These are phyloP conservation scores for Cyberlindnera lachancei DNA, from an alignment of 805 yeast species.

Conservation along the genomic window DNA sequence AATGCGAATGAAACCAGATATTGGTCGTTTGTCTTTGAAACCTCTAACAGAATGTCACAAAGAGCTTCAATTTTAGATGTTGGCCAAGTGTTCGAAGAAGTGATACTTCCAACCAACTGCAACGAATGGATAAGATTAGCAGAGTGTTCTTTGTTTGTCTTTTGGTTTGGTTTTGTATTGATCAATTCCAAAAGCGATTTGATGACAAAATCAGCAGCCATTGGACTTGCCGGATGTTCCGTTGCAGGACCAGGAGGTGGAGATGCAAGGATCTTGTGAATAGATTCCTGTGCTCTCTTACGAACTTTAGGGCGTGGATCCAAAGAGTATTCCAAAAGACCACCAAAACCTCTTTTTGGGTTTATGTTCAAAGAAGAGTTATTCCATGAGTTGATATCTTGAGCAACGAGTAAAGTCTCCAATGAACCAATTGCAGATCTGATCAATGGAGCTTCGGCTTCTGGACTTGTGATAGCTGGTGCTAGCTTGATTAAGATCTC, in stretches of 20 bases:
- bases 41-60: slow-evolving; percentile 68
- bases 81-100: slow-evolving; percentile 82
- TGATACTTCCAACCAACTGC: slow-evolving; percentile 66
- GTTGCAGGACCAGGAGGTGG: slow-evolving; percentile 73
- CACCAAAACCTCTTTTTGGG: slow-evolving; percentile 76
- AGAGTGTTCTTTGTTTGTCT: slow-evolving; percentile 40
- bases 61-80: slow-evolving; percentile 54
- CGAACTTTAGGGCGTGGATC: slow-evolving; percentile 94
- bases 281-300: slow-evolving; percentile 88
- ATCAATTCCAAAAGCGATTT: slow-evolving; percentile 42
- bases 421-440: slow-evolving; percentile 81
- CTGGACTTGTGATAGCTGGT: slow-evolving; percentile 62
- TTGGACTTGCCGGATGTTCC: slow-evolving; percentile 68
- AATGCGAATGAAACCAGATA: slow-evolving; percentile 77
- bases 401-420: slow-evolving; percentile 71
- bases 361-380: slow-evolving; percentile 41
- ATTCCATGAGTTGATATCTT: slow-evolving; percentile 75
- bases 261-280: slow-evolving; percentile 51
- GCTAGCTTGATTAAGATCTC: slow-evolving; percentile 76
- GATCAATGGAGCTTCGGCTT: slow-evolving; percentile 72
- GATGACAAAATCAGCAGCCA: slow-evolving; percentile 64
- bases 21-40: slow-evolving; percentile 80
- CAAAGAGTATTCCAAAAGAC: slow-evolving; percentile 66
- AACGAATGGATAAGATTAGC: slow-evolving; percentile 65
- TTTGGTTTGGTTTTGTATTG: slow-evolving; percentile 26